Conservation (phyloP, 768 basidiomycete species). For the Leccinum olivaceopallidum region DNA sequence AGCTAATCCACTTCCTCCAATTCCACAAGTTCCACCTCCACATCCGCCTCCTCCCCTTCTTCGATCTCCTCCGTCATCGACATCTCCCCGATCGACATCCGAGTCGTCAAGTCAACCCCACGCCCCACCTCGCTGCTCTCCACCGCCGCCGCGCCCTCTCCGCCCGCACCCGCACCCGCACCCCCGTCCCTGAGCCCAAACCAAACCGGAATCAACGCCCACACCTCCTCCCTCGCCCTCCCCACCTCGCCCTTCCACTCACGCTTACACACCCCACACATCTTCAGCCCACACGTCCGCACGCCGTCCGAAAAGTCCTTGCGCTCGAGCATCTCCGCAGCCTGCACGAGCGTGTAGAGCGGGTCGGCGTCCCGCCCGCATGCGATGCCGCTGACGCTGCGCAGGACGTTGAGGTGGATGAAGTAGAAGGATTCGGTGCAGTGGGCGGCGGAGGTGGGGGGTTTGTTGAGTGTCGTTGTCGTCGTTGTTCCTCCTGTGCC, state of each 20-base stretch:
- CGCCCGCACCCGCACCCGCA: background rate
- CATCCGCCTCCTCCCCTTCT: conserved; percentile 13
- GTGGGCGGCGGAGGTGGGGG: conserved; percentile 22
- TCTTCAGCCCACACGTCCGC: conserved; percentile 50
- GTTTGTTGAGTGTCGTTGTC: background rate
- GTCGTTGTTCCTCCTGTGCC: background rate
- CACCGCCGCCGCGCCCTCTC: background rate
- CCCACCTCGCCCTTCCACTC: conserved; percentile 44
- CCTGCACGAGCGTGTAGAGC: conserved; percentile 66
- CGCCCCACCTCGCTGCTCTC: background rate
- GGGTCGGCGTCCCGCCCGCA: conserved; percentile 75
- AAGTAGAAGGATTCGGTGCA: conserved; percentile 76
- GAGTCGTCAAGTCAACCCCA: background rate
- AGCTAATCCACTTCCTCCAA: conserved; percentile 13
- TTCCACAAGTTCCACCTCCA: conserved; percentile 2
- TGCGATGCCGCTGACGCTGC: conserved; percentile 70
- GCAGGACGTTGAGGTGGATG: conserved; percentile 70
- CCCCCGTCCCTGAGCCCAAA: conserved; percentile 47
- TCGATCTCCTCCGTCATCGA: background rate
- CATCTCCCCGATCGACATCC: background rate
- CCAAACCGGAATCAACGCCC: conserved; percentile 62
- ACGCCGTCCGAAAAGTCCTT: conserved; percentile 70
- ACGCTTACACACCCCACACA: conserved; percentile 51
- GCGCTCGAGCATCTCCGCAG: conserved; percentile 68
- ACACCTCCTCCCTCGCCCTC: conserved; percentile 59